Percentiles rank a stretch among this genome's conserved stretches.
Conservation (phyloP, 108 stramenopile genomes). For the Cylindrotheca fusiformis region DNA sequence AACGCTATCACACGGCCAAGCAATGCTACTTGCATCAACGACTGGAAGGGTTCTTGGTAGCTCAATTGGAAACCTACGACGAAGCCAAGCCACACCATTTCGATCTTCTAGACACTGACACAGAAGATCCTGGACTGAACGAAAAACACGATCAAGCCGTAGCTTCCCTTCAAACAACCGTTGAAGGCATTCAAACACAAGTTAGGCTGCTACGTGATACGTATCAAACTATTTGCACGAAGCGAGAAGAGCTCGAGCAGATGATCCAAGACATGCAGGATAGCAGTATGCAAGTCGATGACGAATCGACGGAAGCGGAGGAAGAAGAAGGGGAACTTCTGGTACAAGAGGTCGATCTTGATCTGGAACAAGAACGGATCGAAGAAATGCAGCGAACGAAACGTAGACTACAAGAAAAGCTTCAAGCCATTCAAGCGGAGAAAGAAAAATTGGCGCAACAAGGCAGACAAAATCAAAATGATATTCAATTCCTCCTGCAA, state of each 20-base stretch:
- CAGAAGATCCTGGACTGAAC: conserved; percentile 2
- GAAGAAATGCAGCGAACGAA: conserved; percentile 24
- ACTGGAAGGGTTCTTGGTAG: conserved; percentile 23
- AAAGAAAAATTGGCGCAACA: conserved; percentile 14
- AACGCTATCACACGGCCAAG: conserved; percentile 30
- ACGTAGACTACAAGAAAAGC: conserved; percentile 21
- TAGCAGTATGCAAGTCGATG: conserved; percentile 3
- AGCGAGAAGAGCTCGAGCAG: conserved; percentile 27
- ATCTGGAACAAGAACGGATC: conserved; percentile 36
- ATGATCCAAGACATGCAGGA: conserved; percentile 31
- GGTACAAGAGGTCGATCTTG: conserved; percentile 43
- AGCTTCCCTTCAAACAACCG: conserved; percentile 16
- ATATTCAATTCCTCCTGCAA: conserved; percentile 28
- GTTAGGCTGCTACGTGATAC: conserved; percentile 6
- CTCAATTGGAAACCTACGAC: conserved; percentile 20
- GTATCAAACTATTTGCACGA: conserved; percentile 17
- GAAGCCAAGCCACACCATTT: conserved; percentile 9
- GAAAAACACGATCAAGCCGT: conserved; percentile 23
- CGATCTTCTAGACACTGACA: conserved; percentile 13
- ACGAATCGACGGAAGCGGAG: conserved; percentile 15
- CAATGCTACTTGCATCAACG: conserved; percentile 26
- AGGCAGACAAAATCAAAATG: conserved; percentile 8
- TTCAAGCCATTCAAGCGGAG: conserved; percentile 8
- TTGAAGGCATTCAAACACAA: conserved; percentile 9
- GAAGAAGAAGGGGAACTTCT: conserved; percentile 7